Evolutionary conservation across 768 basidiomycete genomes (phyloP).

Genomic region (Tylopilus plumbeoviolaceoides): DNA sequence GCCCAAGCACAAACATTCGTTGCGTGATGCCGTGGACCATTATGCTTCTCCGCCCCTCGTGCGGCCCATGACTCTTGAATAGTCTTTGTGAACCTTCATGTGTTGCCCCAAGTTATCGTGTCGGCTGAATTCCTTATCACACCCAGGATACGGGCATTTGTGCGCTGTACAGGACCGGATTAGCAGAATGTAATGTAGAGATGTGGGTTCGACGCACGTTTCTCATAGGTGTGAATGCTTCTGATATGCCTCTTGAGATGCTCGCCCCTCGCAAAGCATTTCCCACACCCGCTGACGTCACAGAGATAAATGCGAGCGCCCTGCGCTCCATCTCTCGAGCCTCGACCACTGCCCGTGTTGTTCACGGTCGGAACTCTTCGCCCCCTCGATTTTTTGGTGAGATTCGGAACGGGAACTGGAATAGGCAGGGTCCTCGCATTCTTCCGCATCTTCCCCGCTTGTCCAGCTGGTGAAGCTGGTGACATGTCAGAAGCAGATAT

Average conservation of each 20-base stretch:
- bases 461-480: conserved; percentile 22
- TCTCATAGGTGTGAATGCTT: conserved; percentile 89
- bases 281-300: conserved; percentile 78
- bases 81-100: conserved; percentile 69
- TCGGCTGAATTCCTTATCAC: conserved; percentile 80
- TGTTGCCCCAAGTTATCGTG: conserved; percentile 90
- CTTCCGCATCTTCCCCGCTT: conserved; percentile 29
- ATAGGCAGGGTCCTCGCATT: conserved; percentile 43
- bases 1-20: conserved; percentile 17
- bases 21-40: conserved; percentile 1
- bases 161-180: conserved; percentile 49
- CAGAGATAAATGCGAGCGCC: conserved; percentile 62
- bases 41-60: conserved; percentile 17
- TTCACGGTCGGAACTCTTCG: conserved; percentile 56
- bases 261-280: conserved; percentile 84
- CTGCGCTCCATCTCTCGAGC: conserved; percentile 35
- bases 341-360: conserved; percentile 25
- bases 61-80: conserved; percentile 27
- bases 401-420: conserved; percentile 62
- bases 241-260: conserved; percentile 87
- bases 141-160: conserved; percentile 74
- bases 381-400: conserved; percentile 69
- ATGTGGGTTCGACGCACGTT: conserved; percentile 53
- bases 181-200: conserved; percentile 4
- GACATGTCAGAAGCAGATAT: conserved; percentile 28